These are phyloP conservation scores for Schwanniomyces yamadae DNA, from an alignment of 805 yeast species.

Conservation along the genomic window DNA sequence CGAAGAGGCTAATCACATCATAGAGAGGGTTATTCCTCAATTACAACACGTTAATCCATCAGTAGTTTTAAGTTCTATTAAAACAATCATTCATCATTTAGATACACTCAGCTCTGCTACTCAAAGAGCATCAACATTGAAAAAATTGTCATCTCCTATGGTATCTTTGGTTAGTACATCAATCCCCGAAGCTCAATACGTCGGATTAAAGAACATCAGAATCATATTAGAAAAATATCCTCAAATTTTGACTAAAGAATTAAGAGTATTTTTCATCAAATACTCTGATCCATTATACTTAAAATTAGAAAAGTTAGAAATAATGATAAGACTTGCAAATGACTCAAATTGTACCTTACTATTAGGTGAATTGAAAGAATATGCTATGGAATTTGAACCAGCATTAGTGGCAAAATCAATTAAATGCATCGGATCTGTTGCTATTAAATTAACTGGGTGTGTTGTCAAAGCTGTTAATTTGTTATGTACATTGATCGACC, in stretches of 20 bases:
- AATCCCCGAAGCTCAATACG: constrained; percentile 89
- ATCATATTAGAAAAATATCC: constrained; percentile 90
- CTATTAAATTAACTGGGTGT: constrained; percentile 57
- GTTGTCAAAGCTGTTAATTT: constrained; percentile 60
- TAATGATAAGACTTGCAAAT: constrained; percentile 65
- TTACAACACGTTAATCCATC: constrained; percentile 96
- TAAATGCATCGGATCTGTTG: constrained; percentile 68
- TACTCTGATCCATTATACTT: constrained; percentile 80
- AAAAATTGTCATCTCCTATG: constrained; percentile 78
- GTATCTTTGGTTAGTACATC: constrained; percentile 85
- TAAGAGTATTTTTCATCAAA: constrained; percentile 87
- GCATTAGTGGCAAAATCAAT: constrained; percentile 70
- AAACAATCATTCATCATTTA: constrained; percentile 71
- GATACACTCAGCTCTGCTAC: constrained; percentile 45
- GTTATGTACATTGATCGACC: constrained; percentile 58
- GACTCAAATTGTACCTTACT: constrained; percentile 57
- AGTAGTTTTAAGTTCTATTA: constrained; percentile 83
- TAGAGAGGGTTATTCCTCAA: constrained; percentile 91
- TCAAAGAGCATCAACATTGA: constrained; percentile 47
- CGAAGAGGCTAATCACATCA: constrained; percentile 76
- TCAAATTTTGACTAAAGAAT: constrained; percentile 67
- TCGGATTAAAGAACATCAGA: constrained; percentile 86
- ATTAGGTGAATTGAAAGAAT: constrained; percentile 72
- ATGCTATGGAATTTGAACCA: constrained; percentile 82
- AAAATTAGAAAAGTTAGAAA: constrained; percentile 74